Base-by-base conservation (phyloP, 164 flowering plant genomes). In the Buxus sempervirens region DNA sequence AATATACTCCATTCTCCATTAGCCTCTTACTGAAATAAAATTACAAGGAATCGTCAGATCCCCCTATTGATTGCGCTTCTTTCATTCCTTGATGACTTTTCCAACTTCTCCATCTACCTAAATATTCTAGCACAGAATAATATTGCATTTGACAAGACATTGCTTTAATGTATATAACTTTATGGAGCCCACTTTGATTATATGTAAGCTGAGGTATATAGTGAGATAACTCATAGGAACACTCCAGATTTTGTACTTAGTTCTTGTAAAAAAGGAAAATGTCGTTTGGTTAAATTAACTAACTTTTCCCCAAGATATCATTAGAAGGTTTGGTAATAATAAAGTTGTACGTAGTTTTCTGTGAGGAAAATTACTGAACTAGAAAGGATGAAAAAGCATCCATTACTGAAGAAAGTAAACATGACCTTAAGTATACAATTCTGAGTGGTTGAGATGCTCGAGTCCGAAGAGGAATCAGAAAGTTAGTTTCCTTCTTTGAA, bases 31-130 rank as follows among this genome's bases (percentile, higher is more conserved):
- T 57, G 59, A 57, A n/a, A n/a, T 57, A 57, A 55, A 57, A 57
- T 57, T 28, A 57, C 27, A 7, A 2, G 15, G 27, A 57, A 57
- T 0, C 27, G 27, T 57, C 5, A 10, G 4, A 4, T 9, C n/a
- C n/a, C n/a, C n/a, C 24, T 57, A 23, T 24, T 23, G 4, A 57
- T 57, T 5, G 13, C 23, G 4, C 10, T 13, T 23, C 59, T 57
- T 57, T 57, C 24, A 23, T 12, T 57, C 59, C 9, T 23, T 57
- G 27, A 57, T 57, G 15, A 23, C 15, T 12, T 57, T 12, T 23
- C 59, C 58, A 21, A n/a, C 58, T 55, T 55, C 25, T n/a, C 58
- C 58, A 55, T 21, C 16, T 57, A 57, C 23, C 59, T 57, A 14
- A 57, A 23, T 57, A 55, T 9, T n/a, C 58, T 23, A 21, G 12